Percentiles rank a stretch among this genome's conserved stretches.
These are phyloP conservation scores for Ochetophila trinervis DNA, from an alignment of 306 rosid genomes.

Conservation along the genomic window DNA sequence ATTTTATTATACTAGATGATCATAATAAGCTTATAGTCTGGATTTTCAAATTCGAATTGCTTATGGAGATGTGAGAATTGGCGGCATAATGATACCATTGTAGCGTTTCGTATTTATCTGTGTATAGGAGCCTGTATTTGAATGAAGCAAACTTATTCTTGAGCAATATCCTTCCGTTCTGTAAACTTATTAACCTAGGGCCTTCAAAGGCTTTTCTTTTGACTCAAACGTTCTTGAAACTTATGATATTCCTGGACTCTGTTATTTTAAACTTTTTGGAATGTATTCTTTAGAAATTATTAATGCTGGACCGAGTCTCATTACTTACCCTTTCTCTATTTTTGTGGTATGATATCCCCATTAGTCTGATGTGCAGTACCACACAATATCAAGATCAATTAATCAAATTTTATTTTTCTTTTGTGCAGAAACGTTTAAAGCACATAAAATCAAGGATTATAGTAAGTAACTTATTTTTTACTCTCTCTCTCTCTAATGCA, in stretches of 20 bases:
- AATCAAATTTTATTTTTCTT: constrained; percentile 21
- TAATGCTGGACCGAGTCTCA: background rate
- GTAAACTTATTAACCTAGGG: background rate
- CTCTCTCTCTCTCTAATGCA: background rate
- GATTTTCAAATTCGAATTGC: no score
- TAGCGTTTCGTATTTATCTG: no score
- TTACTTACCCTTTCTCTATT: background rate
- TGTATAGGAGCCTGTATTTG: no score
- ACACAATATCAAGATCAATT: background rate
- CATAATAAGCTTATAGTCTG: no score
- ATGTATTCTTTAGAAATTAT: background rate
- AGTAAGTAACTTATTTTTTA: constrained; percentile 43
- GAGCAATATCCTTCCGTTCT: background rate
- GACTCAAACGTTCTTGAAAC: background rate
- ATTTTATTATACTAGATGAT: no score
- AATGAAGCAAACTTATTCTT: no score
- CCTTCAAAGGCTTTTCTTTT: background rate
- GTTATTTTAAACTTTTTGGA: constrained; percentile 2
- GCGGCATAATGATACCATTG: no score
- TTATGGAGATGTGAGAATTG: no score
- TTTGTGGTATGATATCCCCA: background rate
- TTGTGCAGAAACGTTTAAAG: constrained; percentile 70
- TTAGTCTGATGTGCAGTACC: background rate
- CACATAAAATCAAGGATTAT: constrained; percentile 71
- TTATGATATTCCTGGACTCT: background rate